A percentile compares a stretch with the other conserved stretches of the same genome.
Conservation (phyloP, 805 yeast genomes). For the Pichia cabralensis region DNA sequence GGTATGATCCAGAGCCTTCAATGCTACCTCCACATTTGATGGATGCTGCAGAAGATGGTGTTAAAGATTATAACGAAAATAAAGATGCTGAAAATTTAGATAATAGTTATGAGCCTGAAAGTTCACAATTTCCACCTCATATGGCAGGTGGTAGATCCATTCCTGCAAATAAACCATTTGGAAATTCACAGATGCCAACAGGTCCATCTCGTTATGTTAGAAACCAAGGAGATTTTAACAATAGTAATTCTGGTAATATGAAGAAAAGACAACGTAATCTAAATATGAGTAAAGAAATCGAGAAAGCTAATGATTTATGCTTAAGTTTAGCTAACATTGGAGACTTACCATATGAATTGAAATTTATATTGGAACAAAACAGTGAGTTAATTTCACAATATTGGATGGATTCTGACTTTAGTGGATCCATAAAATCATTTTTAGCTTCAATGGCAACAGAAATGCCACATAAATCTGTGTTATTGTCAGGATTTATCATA, state of each 20-base stretch:
- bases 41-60: background rate
- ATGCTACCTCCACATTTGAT: constrained; percentile 6
- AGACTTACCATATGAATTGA: constrained; percentile 30
- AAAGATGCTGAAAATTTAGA: no score
- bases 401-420: constrained; percentile 40
- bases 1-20: constrained; percentile 2
- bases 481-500: constrained; percentile 58
- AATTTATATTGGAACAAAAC: constrained; percentile 31
- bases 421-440: constrained; percentile 50
- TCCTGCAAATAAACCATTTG: no score
- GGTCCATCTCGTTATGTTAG: no score
- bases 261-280: constrained; percentile 8
- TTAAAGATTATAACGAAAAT: background rate
- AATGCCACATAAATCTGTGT: constrained; percentile 83
- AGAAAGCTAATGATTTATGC: constrained; percentile 37
- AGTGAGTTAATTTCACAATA: constrained; percentile 51
- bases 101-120: no score
- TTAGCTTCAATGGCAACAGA: constrained; percentile 64
- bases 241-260: no score
- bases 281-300: constrained; percentile 11
- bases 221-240: no score
- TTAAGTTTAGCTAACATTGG: constrained; percentile 40
- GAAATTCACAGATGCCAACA: no score
- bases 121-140: constrained; percentile 2
- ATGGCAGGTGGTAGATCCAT: no score